Evolutionary conservation across 306 rosid genomes (phyloP).

Genomic region (Urtica urens): DNA sequence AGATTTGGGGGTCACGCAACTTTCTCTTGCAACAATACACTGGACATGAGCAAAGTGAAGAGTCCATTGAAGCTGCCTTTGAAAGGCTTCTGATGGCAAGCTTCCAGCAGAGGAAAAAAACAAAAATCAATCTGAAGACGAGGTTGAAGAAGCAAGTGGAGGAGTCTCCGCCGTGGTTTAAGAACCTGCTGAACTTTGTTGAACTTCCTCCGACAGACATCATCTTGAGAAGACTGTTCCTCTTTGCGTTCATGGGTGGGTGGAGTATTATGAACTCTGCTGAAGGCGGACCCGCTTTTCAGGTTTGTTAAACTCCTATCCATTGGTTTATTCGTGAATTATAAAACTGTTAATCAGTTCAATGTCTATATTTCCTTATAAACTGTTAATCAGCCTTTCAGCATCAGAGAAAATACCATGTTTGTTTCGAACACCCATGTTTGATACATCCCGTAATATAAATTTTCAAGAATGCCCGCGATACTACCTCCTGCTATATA

Average conservation of each 20-base stretch:
- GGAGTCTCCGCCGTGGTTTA: constrained; percentile 95
- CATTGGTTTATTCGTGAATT: too few species aligned
- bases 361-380: too few species aligned
- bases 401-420: too few species aligned
- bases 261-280: constrained; percentile 98
- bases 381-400: too few species aligned
- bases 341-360: too few species aligned
- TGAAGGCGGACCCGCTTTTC: constrained; percentile 98
- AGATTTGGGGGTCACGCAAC: constrained; percentile 87
- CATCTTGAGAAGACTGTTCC: constrained; percentile 77
- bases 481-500: too few species aligned
- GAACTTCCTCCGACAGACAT: constrained; percentile 83
- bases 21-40: constrained; percentile 84
- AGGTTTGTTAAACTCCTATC: constrained; percentile 57
- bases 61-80: constrained; percentile 92
- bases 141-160: constrained; percentile 90
- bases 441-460: too few species aligned
- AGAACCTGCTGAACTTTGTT: constrained; percentile 64
- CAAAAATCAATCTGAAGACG: constrained; percentile 87
- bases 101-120: constrained; percentile 73
- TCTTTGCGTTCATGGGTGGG: constrained; percentile 91
- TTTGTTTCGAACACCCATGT: too few species aligned
- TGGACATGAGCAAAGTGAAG: constrained; percentile 90
- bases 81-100: constrained; percentile 88
- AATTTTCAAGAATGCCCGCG: too few species aligned